A percentile compares a stretch with the other conserved stretches of the same genome.
Conservation (phyloP, 768 basidiomycete species). For the Leccinum uliginosum region DNA sequence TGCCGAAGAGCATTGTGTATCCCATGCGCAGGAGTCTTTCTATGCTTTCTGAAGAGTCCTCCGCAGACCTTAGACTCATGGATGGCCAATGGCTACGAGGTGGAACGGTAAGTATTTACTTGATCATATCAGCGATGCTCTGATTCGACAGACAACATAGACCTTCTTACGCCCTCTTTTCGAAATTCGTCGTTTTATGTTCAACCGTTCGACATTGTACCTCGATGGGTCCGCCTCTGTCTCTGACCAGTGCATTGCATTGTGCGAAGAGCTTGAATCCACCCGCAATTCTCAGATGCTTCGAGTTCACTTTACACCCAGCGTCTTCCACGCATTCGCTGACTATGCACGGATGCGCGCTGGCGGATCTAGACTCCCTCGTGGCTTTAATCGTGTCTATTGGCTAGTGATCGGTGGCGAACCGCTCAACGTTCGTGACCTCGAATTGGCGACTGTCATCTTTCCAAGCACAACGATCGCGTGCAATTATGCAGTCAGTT, state of each 20-base stretch:
- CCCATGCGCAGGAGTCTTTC: slow-evolving; percentile 13
- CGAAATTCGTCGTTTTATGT: slow-evolving; percentile 18
- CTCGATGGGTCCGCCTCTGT: slow-evolving; percentile 10
- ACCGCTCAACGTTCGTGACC: slow-evolving; percentile 5
- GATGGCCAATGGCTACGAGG: slow-evolving; percentile 17
- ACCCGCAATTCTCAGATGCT: slow-evolving; percentile 12
- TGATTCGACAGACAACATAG: slow-evolving; percentile 1
- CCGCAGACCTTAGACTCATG: slow-evolving; percentile 5
- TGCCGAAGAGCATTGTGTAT: slow-evolving; percentile 16
- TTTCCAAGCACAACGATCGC: slow-evolving; percentile 12
- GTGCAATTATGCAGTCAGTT: slow-evolving; percentile 15
- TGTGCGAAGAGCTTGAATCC: slow-evolving; percentile 12
- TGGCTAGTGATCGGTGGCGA: slow-evolving; percentile 17
- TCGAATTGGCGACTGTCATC: slow-evolving; percentile 10
- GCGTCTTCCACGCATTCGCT: slow-evolving; percentile 15
- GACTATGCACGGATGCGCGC: slow-evolving; percentile 10
- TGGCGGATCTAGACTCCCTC: slow-evolving; percentile 9
- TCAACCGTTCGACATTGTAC: slow-evolving; percentile 13
- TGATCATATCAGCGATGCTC: neutral
- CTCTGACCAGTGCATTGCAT: slow-evolving; percentile 6
- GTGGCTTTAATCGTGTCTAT: slow-evolving; percentile 15
- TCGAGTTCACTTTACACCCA: slow-evolving; percentile 13
- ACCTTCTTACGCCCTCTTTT: slow-evolving; percentile 16
- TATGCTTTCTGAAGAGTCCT: slow-evolving; percentile 13
- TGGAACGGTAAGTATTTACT: slow-evolving; percentile 3